phyloP scores from a whole-genome alignment of 441 rosid species.

The Bocquillonia castaneifolia region DNA sequence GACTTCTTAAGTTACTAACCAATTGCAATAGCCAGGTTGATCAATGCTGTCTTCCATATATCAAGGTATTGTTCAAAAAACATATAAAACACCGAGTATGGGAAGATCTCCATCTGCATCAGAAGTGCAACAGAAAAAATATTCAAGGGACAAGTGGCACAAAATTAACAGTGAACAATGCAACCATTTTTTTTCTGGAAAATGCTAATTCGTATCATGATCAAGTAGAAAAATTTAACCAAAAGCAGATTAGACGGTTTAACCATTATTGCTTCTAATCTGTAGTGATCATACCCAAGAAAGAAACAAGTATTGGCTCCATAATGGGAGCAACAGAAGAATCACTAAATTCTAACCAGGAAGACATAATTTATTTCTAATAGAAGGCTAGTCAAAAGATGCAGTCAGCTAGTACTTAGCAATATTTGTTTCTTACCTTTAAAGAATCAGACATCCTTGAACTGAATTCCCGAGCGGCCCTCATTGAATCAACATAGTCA shows the following conservation, averaged over 20 bases:
- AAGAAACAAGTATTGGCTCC: background rate
- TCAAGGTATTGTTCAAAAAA: slow-evolving; percentile 97
- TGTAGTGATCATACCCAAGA: background rate
- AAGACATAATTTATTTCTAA: slow-evolving; percentile 17
- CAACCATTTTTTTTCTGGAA: background rate
- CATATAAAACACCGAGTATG: slow-evolving; percentile 97
- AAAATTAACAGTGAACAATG: slow-evolving; percentile 5
- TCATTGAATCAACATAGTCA: slow-evolving; percentile 86
- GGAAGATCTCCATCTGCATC: slow-evolving; percentile 90
- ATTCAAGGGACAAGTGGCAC: slow-evolving; percentile 4
- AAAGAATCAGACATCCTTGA: slow-evolving; percentile 76
- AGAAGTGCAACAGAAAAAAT: slow-evolving; percentile 18
- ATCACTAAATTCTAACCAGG: slow-evolving; percentile 6
- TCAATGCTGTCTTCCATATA: slow-evolving; percentile 93
- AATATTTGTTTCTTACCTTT: slow-evolving; percentile 43
- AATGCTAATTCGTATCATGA: slow-evolving; percentile 4
- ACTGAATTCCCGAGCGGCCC: slow-evolving; percentile 86
- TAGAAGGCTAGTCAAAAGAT: slow-evolving; percentile 3
- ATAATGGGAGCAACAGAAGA: slow-evolving; percentile 2
- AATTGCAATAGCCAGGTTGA: slow-evolving; percentile 90
- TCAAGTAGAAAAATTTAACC: slow-evolving; percentile 1
- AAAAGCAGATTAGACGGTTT: slow-evolving; percentile 8
- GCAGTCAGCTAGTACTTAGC: background rate
- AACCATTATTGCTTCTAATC: slow-evolving; percentile 1
- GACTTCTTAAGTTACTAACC: slow-evolving; percentile 48